Conservation (phyloP, 148 eudicot species). For the Pharnaceum exiguum region DNA sequence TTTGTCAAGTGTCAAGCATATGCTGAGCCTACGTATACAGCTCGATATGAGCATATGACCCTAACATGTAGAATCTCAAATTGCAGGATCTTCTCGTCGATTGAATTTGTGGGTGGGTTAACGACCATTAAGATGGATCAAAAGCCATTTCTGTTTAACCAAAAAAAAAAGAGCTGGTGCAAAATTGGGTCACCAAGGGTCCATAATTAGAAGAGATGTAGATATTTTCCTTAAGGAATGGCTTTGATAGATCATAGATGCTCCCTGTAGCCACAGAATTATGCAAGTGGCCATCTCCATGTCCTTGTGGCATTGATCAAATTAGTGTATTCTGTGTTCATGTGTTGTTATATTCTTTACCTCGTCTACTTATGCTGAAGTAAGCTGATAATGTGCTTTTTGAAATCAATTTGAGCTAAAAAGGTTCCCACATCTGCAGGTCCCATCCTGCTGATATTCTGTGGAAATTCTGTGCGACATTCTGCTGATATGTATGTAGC, state of each 20-base stretch:
- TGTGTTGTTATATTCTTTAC: no score
- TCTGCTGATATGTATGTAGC: no score
- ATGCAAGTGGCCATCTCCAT: neutral
- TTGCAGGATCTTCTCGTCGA: slow-evolving; percentile 6
- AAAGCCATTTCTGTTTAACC: no score
- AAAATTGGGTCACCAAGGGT: slow-evolving; percentile 9
- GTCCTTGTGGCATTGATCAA: no score
- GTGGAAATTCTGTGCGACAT: no score
- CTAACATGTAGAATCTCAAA: neutral
- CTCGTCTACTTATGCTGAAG: no score
- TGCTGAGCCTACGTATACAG: slow-evolving; percentile 16
- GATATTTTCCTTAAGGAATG: neutral
- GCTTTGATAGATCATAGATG: neutral
- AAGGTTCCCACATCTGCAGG: no score
- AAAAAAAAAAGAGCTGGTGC: no score
- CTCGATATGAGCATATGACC: neutral
- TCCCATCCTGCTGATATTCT: no score
- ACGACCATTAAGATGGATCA: slow-evolving; percentile 2
- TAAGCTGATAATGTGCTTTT: no score
- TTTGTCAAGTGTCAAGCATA: neutral
- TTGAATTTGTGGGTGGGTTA: neutral
- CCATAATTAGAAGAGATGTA: slow-evolving; percentile 12
- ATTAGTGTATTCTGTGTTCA: no score
- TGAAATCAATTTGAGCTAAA: no score
- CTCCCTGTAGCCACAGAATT: neutral